phyloP scores from a whole-genome alignment of 148 eudicot genomes.

The Beta vulgaris region DNA sequence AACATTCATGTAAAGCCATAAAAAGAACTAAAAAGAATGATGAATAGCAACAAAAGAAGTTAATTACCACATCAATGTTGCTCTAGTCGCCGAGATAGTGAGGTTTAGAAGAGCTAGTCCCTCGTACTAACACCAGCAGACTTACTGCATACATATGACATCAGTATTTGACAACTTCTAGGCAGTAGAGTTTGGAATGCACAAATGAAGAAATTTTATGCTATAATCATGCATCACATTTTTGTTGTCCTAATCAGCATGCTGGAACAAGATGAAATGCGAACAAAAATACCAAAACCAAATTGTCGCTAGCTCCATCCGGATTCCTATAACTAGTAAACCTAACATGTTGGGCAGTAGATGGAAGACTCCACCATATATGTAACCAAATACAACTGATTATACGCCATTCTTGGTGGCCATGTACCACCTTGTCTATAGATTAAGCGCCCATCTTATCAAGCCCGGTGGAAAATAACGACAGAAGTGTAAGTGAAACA shows the following conservation, averaged over 20 bases:
- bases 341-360: conserved; percentile 80
- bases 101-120: not conserved
- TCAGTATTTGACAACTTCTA: not conserved
- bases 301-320: conserved; percentile 82
- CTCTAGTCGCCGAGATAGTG: not conserved
- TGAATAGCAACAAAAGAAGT: not conserved
- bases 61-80: not conserved
- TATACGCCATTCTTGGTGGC: conserved; percentile 82
- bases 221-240: not conserved
- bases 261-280: not conserved
- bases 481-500: not conserved
- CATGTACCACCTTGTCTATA: conserved; percentile 55
- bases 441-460: conserved; percentile 88
- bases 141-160: not conserved
- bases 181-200: not conserved
- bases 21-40: not conserved
- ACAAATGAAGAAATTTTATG: not conserved
- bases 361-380: conserved; percentile 90
- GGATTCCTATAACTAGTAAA: conserved; percentile 71
- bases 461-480: conserved; percentile 38
- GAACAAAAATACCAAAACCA: conserved; percentile 62
- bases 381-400: conserved; percentile 87
- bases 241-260: not conserved
- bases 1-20: not conserved
- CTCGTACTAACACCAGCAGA: not conserved